Conservation (phyloP, 2,329 filamentous ascomycete species). For the Fusarium poae region DNA sequence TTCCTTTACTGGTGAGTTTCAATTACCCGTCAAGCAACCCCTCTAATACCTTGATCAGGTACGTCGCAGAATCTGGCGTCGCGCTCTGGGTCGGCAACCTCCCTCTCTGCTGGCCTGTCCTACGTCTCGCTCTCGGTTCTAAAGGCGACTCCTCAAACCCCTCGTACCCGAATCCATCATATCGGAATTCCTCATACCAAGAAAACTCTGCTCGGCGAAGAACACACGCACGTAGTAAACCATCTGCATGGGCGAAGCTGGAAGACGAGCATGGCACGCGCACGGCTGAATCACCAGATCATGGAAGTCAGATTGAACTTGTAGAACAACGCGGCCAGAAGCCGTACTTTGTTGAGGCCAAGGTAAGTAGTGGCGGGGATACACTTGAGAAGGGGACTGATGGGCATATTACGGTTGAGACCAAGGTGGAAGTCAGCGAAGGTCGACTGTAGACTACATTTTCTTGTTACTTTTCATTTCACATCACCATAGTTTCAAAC, state of each 20-base stretch:
- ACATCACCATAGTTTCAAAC: fast-evolving
- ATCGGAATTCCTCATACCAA: slow-evolving; percentile 8
- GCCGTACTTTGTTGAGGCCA: slow-evolving; percentile 19
- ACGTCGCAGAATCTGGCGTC: slow-evolving; percentile 69
- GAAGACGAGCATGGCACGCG: slow-evolving; percentile 46
- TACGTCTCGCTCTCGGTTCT: slow-evolving; percentile 58
- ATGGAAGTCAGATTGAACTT: slow-evolving; percentile 52
- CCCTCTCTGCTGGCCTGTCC: slow-evolving; percentile 69
- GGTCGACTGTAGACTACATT: neutral
- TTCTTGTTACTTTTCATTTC: neutral
- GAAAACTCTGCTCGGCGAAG: slow-evolving; percentile 40
- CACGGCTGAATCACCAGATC: slow-evolving; percentile 26
- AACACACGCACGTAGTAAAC: slow-evolving; percentile 34
- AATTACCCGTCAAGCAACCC: neutral
- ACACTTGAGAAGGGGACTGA: slow-evolving; percentile 1
- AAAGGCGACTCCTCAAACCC: slow-evolving; percentile 43
- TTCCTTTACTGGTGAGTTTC: slow-evolving; percentile 66
- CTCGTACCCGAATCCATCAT: slow-evolving; percentile 42
- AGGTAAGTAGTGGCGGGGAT: slow-evolving; percentile 10
- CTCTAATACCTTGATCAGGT: slow-evolving; percentile 39
- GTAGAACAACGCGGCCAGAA: slow-evolving; percentile 33
- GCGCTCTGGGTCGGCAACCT: slow-evolving; percentile 72
- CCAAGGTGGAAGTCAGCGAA: slow-evolving; percentile 47
- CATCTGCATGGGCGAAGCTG: slow-evolving; percentile 50
- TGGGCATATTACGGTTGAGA: slow-evolving; percentile 49